A percentile compares a stretch with the other conserved stretches of the same genome.
phyloP scores from a whole-genome alignment of 306 rosid species.

The Cicer arietinum region DNA sequence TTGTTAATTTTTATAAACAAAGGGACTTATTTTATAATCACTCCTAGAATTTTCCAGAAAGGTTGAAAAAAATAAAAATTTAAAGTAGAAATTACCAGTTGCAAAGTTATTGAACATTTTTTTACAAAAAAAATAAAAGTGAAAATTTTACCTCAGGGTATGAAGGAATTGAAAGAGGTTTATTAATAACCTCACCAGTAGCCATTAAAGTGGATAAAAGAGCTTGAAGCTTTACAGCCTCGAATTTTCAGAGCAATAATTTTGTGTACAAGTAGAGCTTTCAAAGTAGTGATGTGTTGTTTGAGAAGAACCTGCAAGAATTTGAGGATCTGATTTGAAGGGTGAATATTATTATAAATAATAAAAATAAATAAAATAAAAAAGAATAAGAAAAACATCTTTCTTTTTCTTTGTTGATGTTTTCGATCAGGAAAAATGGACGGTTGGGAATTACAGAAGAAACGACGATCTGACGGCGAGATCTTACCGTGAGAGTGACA shows the following conservation, averaged over 20 bases:
- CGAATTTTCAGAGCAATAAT: slow-evolving; percentile 17
- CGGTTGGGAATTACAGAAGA: slow-evolving; percentile 15
- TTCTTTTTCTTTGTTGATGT: slow-evolving; percentile 15
- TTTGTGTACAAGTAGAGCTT: slow-evolving; percentile 24
- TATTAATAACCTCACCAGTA: slow-evolving; percentile 56
- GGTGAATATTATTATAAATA: slow-evolving; percentile 11
- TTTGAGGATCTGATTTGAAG: slow-evolving; percentile 56
- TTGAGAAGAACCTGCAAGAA: slow-evolving; percentile 51
- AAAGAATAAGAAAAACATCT: not conserved
- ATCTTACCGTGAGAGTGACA: not conserved
- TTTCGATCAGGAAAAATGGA: slow-evolving; percentile 25
- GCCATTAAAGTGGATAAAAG: slow-evolving; percentile 61
- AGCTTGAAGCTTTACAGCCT: slow-evolving; percentile 39
- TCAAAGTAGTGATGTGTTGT: slow-evolving; percentile 42
- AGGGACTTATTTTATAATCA: too few relatives aligned
- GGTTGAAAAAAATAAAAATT: not conserved
- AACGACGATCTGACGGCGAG: slow-evolving; percentile 30
- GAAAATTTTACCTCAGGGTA: slow-evolving; percentile 65
- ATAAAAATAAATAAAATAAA: not conserved
- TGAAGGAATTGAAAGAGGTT: slow-evolving; percentile 66
- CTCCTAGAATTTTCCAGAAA: too few relatives aligned
- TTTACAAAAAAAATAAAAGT: too few relatives aligned
- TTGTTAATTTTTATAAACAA: too few relatives aligned
- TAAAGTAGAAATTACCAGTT: not conserved
- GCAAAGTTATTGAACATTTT: not conserved